Conservation (phyloP, 441 rosid species). For the Metrosideros polymorpha region DNA sequence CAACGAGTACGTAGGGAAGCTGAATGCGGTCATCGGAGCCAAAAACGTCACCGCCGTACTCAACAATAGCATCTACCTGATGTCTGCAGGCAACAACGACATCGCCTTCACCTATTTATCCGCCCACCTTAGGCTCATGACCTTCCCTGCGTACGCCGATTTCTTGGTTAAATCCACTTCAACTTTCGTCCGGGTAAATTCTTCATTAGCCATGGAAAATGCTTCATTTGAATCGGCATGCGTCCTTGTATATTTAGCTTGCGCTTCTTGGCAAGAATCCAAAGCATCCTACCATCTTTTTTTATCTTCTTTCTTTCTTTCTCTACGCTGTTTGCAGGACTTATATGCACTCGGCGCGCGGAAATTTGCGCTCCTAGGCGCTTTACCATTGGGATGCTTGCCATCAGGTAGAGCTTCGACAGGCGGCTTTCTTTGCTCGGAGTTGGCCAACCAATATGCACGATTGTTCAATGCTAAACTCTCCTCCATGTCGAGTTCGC, state of each 20-base stretch:
- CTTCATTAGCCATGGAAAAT: background rate
- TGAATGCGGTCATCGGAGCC: conserved; percentile 4
- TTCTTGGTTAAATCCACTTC: conserved; percentile 29
- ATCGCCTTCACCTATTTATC: conserved; percentile 35
- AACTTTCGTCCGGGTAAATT: conserved; percentile 28
- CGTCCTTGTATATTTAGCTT: background rate
- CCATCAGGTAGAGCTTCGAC: background rate
- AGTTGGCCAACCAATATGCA: background rate
- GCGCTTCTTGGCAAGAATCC: background rate
- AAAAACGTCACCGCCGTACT: conserved; percentile 2
- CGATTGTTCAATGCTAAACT: conserved; percentile 15
- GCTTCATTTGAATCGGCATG: background rate
- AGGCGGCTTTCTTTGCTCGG: conserved; percentile 3
- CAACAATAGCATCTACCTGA: conserved; percentile 22
- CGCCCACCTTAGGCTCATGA: conserved; percentile 9
- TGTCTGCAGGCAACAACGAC: conserved; percentile 52
- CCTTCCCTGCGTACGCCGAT: conserved; percentile 31
- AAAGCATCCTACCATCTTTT: background rate
- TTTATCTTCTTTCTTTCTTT: background rate
- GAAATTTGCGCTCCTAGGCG: conserved; percentile 1
- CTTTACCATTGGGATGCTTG: conserved; percentile 23
- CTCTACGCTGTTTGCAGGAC: background rate
- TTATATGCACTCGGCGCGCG: conserved; percentile 17
- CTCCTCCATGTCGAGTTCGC: background rate
- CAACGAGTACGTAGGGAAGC: conserved; percentile 9